Evolutionary conservation across 371 early-diverging fungal species (phyloP), one percentile per base, ranked within the genome.

Genomic region (Apophysomyces variabilis): DNA sequence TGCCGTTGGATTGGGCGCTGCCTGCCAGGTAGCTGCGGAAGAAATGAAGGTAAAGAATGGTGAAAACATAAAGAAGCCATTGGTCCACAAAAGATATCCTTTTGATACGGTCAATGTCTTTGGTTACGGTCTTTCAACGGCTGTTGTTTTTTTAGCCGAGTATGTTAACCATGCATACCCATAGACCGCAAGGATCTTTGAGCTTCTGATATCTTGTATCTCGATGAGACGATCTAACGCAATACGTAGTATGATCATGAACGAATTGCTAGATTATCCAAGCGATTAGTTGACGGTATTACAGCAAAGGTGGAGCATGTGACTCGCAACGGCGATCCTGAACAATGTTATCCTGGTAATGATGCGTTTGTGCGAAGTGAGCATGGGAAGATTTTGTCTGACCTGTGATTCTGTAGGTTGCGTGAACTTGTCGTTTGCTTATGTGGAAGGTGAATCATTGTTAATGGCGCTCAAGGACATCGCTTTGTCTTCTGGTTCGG

Each of bases 371-470:
- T 4, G 8, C 7, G 41, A 11, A 50, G 44, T 18, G 32, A 18
- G 14, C 21, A 36, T 4, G 45, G 21, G 16, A 21, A 21, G 26
- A 38, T 32, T 11, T 7, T 43, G 2, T 21, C 65, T 38, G 12
- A 57, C 54, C 3, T 21, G 7, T 14, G 6, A 11, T 21, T 21
- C 32, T 39, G 6, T 58, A 76, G 78, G 98, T 38, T 99, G 99
- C 78, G 92, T 99, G 66, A 99, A 99, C 76, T 82, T 99, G 58
- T 98, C 98, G n/a, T 99, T 99, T 76, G 93, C 98, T 4, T 99
- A 97, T 81, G 97, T 99, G 21, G 99, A 99, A 85, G 99, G 99
- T 62, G 99, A 99, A 83, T 97, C 98, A 1, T 89, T 99, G 46
- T 79, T 99, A 61, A 99, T 99, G 99, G 98, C 98, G 0, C 87